phyloP scores from a whole-genome alignment of 768 basidiomycete genomes.

The Austroboletus eburneus region DNA sequence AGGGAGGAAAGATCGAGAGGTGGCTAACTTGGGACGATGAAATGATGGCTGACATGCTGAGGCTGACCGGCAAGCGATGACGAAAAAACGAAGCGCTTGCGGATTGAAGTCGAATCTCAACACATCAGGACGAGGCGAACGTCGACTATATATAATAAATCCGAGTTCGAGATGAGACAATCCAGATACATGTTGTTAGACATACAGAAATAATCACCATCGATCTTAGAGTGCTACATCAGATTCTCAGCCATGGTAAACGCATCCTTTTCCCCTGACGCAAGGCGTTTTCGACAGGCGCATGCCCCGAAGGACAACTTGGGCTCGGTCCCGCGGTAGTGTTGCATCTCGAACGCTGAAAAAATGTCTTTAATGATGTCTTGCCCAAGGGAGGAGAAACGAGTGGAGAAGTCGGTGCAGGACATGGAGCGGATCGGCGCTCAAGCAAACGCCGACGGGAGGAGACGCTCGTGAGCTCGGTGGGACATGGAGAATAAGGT shows the following conservation, averaged over 20 bases:
- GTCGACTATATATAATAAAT: conserved; percentile 8
- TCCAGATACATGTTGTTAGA: conserved; percentile 19
- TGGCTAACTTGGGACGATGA: conserved; percentile 2
- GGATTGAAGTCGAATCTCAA: not conserved
- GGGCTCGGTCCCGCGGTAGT: conserved; percentile 13
- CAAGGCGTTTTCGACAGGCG: conserved; percentile 18
- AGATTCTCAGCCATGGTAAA: conserved; percentile 30
- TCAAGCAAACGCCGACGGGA: conserved; percentile 7
- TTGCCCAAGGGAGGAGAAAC: conserved; percentile 14
- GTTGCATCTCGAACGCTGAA: conserved; percentile 27
- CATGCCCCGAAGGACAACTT: conserved; percentile 13
- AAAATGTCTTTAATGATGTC: conserved; percentile 22
- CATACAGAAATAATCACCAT: conserved; percentile 18
- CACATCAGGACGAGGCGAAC: not conserved
- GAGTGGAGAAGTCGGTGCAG: conserved; percentile 8
- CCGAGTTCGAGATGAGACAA: conserved; percentile 8
- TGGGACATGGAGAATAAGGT: conserved; percentile 2
- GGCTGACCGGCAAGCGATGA: too few species aligned
- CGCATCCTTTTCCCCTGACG: conserved; percentile 28
- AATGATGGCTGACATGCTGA: conserved; percentile 21
- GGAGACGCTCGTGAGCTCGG: conserved; percentile 6
- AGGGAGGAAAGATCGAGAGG: conserved; percentile 5
- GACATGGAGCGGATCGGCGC: conserved; percentile 19
- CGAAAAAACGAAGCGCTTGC: too few species aligned
- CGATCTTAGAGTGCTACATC: conserved; percentile 11